Percentiles rank a stretch among this genome's conserved stretches.
These are phyloP conservation scores for Sclerotinia minor DNA, from an alignment of 2,329 filamentous ascomycete species.

Conservation along the genomic window DNA sequence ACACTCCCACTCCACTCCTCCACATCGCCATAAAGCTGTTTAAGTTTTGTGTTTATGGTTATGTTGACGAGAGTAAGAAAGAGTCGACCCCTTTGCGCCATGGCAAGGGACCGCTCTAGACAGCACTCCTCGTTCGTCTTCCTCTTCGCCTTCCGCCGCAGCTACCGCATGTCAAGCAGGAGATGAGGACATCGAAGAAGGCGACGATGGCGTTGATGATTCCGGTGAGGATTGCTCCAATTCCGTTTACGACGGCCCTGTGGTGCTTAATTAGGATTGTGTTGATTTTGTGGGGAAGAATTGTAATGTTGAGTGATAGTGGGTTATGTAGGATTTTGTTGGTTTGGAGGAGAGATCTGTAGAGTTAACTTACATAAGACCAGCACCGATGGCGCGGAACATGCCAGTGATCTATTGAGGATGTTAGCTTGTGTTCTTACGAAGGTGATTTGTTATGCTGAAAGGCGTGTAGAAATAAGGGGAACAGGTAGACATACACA, in stretches of 20 bases:
- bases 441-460: neutral
- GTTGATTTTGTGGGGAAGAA: neutral
- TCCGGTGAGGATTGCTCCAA: slow-evolving; percentile 45
- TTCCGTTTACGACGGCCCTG: slow-evolving; percentile 54
- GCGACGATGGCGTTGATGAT: slow-evolving; percentile 40
- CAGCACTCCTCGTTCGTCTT: slow-evolving; percentile 31
- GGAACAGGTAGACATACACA: slow-evolving; percentile 37
- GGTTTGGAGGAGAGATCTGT: neutral
- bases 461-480: neutral
- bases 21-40: neutral
- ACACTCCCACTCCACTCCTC: too few relatives aligned
- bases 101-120: slow-evolving; percentile 29
- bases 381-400: slow-evolving; percentile 41
- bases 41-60: neutral
- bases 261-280: neutral
- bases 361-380: slow-evolving; percentile 38
- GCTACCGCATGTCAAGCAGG: slow-evolving; percentile 43
- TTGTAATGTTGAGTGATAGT: too few relatives aligned
- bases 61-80: too few relatives aligned
- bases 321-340: neutral
- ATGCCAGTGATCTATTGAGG: slow-evolving; percentile 38
- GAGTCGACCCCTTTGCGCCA: neutral
- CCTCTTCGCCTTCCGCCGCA: slow-evolving; percentile 36
- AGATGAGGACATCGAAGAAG: slow-evolving; percentile 44
- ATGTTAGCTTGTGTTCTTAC: neutral